phyloP scores from a whole-genome alignment of 2,329 filamentous ascomycete species.

The Aspergillus luchuensis region DNA sequence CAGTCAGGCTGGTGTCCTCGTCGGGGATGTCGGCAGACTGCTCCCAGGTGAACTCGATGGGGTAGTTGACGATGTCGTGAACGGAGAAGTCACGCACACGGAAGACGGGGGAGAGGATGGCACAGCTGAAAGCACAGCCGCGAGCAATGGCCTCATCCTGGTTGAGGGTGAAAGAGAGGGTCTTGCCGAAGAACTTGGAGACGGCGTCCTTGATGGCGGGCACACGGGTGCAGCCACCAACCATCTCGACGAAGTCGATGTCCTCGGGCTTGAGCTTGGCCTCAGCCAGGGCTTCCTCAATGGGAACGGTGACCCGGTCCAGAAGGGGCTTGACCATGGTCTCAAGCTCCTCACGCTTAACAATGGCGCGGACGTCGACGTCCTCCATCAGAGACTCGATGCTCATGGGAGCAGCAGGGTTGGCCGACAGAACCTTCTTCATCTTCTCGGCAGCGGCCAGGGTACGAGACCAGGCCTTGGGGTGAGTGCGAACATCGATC shows the following conservation, averaged over 20 bases:
- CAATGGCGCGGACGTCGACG: constrained; percentile 81
- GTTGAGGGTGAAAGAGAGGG: constrained; percentile 93
- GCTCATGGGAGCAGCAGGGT: constrained; percentile 87
- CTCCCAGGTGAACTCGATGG: constrained; percentile 98
- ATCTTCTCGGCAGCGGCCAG: constrained; percentile 90
- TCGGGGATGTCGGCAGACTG: constrained; percentile 98
- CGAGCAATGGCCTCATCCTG: constrained; percentile 96
- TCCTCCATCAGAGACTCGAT: constrained; percentile 99
- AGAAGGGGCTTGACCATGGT: constrained; percentile 84
- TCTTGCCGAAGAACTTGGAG: constrained; percentile 87
- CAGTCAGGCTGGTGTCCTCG: constrained; percentile 93
- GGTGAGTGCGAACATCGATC: constrained; percentile 88
- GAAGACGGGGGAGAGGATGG: constrained; percentile 96
- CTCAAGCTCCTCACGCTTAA: constrained; percentile 94
- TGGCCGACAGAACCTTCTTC: constrained; percentile 97
- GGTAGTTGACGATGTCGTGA: constrained; percentile 97
- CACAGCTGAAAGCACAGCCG: constrained; percentile 95
- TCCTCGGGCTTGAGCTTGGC: constrained; percentile 89
- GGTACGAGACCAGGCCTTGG: constrained; percentile 85
- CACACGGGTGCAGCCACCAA: constrained; percentile 92
- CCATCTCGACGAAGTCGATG: constrained; percentile 89
- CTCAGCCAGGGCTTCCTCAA: constrained; percentile 92
- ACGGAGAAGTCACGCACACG: constrained; percentile 97
- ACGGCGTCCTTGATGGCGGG: constrained; percentile 89
- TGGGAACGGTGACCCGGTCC: constrained; percentile 67